phyloP scores from a whole-genome alignment of 176 grass and related monocot genomes.

The Triticum turgidum region DNA sequence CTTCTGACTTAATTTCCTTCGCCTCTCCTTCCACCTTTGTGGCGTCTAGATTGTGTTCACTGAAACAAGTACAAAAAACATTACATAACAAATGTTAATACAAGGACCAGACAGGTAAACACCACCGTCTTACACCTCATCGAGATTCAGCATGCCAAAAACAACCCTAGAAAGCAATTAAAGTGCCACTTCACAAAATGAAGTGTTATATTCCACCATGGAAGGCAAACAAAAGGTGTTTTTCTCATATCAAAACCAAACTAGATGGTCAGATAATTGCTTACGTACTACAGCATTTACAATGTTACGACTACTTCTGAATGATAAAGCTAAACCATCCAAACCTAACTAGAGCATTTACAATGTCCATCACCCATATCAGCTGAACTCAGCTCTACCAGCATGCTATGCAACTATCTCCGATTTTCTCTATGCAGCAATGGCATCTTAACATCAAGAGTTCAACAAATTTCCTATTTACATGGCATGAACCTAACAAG shows the following conservation, averaged over 20 bases:
- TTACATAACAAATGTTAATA: neutral
- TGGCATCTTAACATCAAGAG: neutral
- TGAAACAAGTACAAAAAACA: constrained; percentile 35
- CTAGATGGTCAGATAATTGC: neutral
- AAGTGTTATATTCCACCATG: neutral
- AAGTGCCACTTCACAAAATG: neutral
- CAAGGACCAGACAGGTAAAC: neutral
- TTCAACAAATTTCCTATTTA: neutral
- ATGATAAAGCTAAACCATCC: neutral
- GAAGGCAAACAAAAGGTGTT: neutral
- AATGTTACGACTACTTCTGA: neutral
- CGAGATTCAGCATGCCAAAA: neutral
- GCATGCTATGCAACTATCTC: too few relatives aligned
- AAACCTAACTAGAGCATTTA: too few relatives aligned
- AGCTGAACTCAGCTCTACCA: too few relatives aligned
- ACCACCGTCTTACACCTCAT: neutral
- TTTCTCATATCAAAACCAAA: neutral
- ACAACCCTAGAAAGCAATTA: neutral
- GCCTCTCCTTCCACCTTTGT: neutral
- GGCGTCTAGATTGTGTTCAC: constrained; percentile 44
- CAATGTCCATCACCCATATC: too few relatives aligned
- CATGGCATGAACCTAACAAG: neutral
- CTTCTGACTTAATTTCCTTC: neutral
- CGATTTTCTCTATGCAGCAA: too few relatives aligned
- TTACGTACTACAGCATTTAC: too few relatives aligned